Percentiles rank a stretch among this genome's conserved stretches.
phyloP scores from a whole-genome alignment of 495 filamentous ascomycete species.

The Delitschia confertaspora region DNA sequence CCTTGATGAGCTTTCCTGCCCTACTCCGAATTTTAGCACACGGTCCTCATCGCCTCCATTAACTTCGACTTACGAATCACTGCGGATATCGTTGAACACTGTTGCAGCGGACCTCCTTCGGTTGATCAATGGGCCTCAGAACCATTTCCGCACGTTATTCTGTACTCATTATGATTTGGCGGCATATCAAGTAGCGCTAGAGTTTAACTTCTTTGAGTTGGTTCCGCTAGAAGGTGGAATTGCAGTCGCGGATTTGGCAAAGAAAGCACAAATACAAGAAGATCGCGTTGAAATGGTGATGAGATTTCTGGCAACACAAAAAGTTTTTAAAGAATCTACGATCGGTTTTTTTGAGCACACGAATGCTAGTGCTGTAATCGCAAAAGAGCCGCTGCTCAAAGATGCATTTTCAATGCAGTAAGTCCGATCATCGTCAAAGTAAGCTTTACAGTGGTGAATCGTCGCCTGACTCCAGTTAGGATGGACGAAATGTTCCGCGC shows the following conservation, averaged over 20 bases:
- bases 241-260: constrained; percentile 16
- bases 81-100: constrained; percentile 1
- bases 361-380: not conserved
- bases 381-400: constrained; percentile 1
- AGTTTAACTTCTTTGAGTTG: constrained; percentile 30
- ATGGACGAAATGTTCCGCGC: constrained; percentile 34
- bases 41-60: not conserved
- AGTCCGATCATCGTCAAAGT: too few relatives aligned
- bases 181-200: constrained; percentile 31
- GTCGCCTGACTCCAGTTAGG: too few relatives aligned
- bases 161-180: constrained; percentile 26
- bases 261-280: constrained; percentile 24
- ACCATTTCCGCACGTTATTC: constrained; percentile 4
- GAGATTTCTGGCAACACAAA: constrained; percentile 26
- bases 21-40: not conserved
- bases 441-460: constrained; percentile 1
- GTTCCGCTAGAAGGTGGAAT: constrained; percentile 13
- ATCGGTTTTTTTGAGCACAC: constrained; percentile 1
- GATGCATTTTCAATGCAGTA: constrained; percentile 8
- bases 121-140: constrained; percentile 29
- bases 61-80: not conserved
- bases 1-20: too few relatives aligned
- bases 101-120: constrained; percentile 15
- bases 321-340: constrained; percentile 28
- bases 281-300: constrained; percentile 27